Percentiles rank a stretch among this genome's conserved stretches.
Evolutionary conservation across 2,329 filamentous ascomycete species (phyloP).

Genomic region (Aspergillus calidoustus): DNA sequence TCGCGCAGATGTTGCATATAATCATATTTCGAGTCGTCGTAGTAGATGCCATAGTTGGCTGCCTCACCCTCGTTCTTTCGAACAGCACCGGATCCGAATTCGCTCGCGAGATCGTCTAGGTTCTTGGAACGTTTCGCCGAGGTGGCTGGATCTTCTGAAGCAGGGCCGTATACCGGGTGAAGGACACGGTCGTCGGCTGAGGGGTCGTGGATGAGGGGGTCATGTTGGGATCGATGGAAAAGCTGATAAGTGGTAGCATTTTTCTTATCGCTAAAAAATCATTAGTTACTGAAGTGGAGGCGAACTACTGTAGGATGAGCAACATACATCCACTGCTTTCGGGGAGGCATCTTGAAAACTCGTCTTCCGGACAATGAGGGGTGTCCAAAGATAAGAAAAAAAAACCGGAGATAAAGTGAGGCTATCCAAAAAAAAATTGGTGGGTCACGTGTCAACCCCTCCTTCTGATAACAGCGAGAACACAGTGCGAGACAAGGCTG

Average conservation of each 20-base stretch:
- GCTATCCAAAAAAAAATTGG: constrained; percentile 19
- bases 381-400: constrained; percentile 24
- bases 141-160: constrained; percentile 26
- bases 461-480: constrained; percentile 1
- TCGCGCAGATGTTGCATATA: constrained; percentile 99
- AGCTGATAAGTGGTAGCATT: constrained; percentile 90
- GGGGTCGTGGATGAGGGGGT: constrained; percentile 93
- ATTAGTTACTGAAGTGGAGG: constrained; percentile 15
- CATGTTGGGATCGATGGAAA: constrained; percentile 95
- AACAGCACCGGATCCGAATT: constrained; percentile 70
- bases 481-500: background rate
- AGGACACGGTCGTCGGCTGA: constrained; percentile 89
- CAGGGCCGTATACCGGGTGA: constrained; percentile 62
- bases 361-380: background rate
- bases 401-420: constrained; percentile 11
- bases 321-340: constrained; percentile 74
- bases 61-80: constrained; percentile 94
- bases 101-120: constrained; percentile 74
- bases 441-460: constrained; percentile 20
- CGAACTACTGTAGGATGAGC: background rate
- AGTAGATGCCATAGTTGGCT: constrained; percentile 91
- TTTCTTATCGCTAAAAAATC: constrained; percentile 75
- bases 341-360: constrained; percentile 67
- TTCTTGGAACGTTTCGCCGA: constrained; percentile 58
- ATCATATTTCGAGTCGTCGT: constrained; percentile 93